These are phyloP conservation scores for Tephrocybe rancida DNA, from an alignment of 768 basidiomycete species.

Conservation along the genomic window DNA sequence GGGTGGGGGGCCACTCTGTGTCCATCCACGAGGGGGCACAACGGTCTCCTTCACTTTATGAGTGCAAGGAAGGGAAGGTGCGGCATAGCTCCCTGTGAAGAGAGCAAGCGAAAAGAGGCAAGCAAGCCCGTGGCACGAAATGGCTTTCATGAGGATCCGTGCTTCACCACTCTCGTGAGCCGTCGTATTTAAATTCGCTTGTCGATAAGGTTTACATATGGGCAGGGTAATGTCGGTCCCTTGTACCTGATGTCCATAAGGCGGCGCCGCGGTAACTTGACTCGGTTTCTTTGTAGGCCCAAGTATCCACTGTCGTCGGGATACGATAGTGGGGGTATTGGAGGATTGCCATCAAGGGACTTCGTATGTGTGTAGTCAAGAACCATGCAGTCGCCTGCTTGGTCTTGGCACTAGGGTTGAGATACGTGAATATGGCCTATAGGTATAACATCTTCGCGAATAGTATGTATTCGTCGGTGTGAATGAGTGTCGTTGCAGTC, in stretches of 20 bases:
- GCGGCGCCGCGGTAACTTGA: neutral
- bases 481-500: too few species aligned
- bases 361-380: neutral
- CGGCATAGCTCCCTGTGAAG: constrained; percentile 3
- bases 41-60: constrained; percentile 14
- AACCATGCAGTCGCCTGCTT: neutral
- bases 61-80: neutral
- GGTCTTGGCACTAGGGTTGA: neutral
- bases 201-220: neutral
- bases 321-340: too few species aligned
- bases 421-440: too few species aligned
- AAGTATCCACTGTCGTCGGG: too few species aligned
- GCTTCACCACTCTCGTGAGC: neutral
- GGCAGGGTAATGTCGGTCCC: neutral
- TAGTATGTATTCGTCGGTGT: too few species aligned
- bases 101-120: neutral
- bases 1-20: constrained; percentile 39
- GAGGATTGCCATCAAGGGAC: too few species aligned
- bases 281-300: too few species aligned
- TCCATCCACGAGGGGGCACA: constrained; percentile 48
- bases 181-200: neutral
- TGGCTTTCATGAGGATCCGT: neutral
- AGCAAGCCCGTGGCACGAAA: neutral
- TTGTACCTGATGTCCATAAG: neutral
- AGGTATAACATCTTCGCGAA: too few species aligned